A percentile compares a stretch with the other conserved stretches of the same genome.
phyloP scores from a whole-genome alignment of 2,329 filamentous ascomycete species.

The Torrubiella hemipterigena region DNA sequence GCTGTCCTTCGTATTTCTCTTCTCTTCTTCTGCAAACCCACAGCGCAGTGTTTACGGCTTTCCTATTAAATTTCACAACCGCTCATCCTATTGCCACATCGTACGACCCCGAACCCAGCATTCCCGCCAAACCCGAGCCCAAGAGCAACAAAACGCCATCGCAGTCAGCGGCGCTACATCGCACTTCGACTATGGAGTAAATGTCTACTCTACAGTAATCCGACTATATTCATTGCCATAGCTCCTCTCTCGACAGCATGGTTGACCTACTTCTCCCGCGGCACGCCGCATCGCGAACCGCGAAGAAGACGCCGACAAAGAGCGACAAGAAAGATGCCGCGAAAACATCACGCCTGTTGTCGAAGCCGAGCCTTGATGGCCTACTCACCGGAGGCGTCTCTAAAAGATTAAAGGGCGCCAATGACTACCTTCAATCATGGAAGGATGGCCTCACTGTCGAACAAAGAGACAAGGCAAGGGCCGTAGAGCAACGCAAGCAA shows the following conservation, averaged over 20 bases:
- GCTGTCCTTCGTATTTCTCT: too few species aligned
- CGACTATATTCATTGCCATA: neutral
- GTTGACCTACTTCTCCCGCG: constrained; percentile 7
- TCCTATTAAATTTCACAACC: too few species aligned
- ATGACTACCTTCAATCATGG: constrained; percentile 30
- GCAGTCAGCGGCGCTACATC: too few species aligned
- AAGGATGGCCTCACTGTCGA: constrained; percentile 40
- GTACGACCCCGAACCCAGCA: too few species aligned
- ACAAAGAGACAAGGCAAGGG: constrained; percentile 33
- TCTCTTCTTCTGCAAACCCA: too few species aligned
- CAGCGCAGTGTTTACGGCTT: too few species aligned
- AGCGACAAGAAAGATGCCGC: constrained; percentile 1
- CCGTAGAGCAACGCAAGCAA: constrained; percentile 46
- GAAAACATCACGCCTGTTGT: neutral
- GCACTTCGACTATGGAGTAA: neutral
- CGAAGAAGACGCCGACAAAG: constrained; percentile 1
- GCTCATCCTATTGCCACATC: too few species aligned
- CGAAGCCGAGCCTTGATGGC: neutral
- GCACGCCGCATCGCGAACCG: constrained; percentile 3
- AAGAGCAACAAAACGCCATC: too few species aligned
- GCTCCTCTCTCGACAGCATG: constrained; percentile 1
- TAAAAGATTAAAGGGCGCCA: constrained; percentile 24
- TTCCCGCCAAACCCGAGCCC: too few species aligned
- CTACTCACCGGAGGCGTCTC: constrained; percentile 9
- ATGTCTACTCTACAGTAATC: neutral